Evolutionary conservation across 108 stramenopile genomes (phyloP).

Genomic region (Cyclotella kingstonii): DNA sequence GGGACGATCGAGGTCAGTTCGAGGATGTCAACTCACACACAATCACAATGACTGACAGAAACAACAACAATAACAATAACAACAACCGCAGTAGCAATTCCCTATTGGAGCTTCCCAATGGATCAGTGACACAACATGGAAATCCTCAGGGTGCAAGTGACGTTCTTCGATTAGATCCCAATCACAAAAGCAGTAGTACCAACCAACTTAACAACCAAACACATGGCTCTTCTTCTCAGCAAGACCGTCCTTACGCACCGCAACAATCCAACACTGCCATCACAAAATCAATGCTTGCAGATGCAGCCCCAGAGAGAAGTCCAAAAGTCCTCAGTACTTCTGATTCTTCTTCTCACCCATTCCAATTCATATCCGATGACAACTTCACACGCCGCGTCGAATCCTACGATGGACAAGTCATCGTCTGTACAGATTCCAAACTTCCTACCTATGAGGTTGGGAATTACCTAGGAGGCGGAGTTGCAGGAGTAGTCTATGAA

Average conservation of each 20-base stretch:
- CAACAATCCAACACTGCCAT: not conserved
- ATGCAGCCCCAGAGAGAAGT: not conserved
- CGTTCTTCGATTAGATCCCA: not conserved
- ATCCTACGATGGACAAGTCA: constrained; percentile 77
- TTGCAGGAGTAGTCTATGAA: constrained; percentile 87
- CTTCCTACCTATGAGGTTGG: constrained; percentile 77
- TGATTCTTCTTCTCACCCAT: no score
- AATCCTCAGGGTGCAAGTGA: constrained; percentile 18
- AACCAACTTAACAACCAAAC: no score
- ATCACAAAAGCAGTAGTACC: not conserved
- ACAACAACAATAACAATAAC: not conserved
- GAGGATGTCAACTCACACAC: no score
- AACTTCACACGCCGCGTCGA: constrained; percentile 60
- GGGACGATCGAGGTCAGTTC: constrained; percentile 1
- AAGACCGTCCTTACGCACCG: no score
- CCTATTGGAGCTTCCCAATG: not conserved
- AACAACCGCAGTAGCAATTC: not conserved
- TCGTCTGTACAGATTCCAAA: constrained; percentile 57
- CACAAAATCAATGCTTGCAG: not conserved
- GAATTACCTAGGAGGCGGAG: constrained; percentile 85
- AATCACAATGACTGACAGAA: not conserved
- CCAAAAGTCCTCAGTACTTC: not conserved
- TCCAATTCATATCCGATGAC: constrained; percentile 39
- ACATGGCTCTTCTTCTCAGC: no score
- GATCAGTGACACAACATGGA: not conserved